These are phyloP conservation scores for Cordia subcordata DNA, from an alignment of 257 asterid species.

Conservation along the genomic window DNA sequence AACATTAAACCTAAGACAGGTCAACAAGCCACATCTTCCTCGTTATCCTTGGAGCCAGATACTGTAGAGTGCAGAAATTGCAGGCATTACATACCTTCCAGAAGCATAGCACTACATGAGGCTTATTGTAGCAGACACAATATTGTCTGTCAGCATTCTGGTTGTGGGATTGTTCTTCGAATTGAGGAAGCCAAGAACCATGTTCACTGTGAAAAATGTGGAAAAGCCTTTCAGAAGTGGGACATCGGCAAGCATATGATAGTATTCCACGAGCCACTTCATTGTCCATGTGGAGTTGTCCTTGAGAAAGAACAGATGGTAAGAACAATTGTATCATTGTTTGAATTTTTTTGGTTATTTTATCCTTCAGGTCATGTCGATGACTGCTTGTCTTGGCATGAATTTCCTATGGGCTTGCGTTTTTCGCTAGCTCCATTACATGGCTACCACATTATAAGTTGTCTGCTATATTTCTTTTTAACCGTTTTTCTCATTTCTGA, in stretches of 20 bases:
- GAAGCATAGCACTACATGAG: constrained; percentile 79
- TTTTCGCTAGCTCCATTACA: not conserved
- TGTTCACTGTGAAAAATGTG: constrained; percentile 82
- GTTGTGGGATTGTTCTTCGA: constrained; percentile 86
- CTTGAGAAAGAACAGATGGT: constrained; percentile 96
- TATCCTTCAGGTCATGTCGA: not conserved
- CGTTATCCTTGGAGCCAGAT: constrained; percentile 44
- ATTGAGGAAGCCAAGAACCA: constrained; percentile 71
- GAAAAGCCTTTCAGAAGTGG: constrained; percentile 67
- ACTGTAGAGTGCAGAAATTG: constrained; percentile 76
- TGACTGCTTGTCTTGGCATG: constrained; percentile 5
- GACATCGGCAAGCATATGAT: constrained; percentile 91
- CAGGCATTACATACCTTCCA: constrained; percentile 63
- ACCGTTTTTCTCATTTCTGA: not conserved
- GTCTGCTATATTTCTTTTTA: no score
- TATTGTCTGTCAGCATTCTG: constrained; percentile 57
- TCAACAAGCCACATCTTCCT: constrained; percentile 43
- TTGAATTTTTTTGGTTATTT: constrained; percentile 3
- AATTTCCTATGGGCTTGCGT: not conserved
- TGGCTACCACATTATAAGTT: not conserved
- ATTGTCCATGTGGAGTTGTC: constrained; percentile 78
- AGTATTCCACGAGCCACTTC: constrained; percentile 92
- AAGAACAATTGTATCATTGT: constrained; percentile 8
- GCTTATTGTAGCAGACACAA: constrained; percentile 89
- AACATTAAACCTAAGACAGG: constrained; percentile 48